Evolutionary conservation across 768 basidiomycete species (phyloP).

Genomic region (Trametes punicea): DNA sequence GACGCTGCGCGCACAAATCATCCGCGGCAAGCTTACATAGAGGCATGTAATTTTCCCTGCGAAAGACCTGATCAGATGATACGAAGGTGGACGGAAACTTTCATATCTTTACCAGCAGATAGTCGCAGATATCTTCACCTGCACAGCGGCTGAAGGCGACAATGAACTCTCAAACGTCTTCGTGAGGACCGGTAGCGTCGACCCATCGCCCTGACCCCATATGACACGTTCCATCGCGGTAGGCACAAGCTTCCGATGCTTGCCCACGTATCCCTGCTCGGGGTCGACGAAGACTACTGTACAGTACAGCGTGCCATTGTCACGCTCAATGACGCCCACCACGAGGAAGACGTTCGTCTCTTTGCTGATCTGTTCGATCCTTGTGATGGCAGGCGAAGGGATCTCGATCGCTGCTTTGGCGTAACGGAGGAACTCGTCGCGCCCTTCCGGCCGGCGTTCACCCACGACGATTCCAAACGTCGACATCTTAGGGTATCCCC

Average conservation of each 20-base stretch:
- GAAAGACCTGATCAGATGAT: not conserved
- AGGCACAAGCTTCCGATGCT: constrained; percentile 63
- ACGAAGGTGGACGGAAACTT: not conserved
- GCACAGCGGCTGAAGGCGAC: constrained; percentile 25
- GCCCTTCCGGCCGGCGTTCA: constrained; percentile 44
- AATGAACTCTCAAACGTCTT: constrained; percentile 33
- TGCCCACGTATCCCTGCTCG: constrained; percentile 47
- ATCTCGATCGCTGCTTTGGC: constrained; percentile 52
- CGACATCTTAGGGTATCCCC: constrained; percentile 59
- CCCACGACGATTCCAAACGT: constrained; percentile 52
- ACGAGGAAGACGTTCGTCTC: constrained; percentile 53
- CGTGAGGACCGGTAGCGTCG: constrained; percentile 48
- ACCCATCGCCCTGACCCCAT: constrained; percentile 60
- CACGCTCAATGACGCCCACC: constrained; percentile 57
- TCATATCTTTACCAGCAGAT: constrained; percentile 51
- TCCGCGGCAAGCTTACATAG: constrained; percentile 38
- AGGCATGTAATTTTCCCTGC: constrained; percentile 72
- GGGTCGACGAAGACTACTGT: constrained; percentile 57
- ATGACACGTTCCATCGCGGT: constrained; percentile 58
- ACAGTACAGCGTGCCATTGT: constrained; percentile 60
- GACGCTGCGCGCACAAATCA: not conserved
- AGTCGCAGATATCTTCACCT: constrained; percentile 49
- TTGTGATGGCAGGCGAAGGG: constrained; percentile 46
- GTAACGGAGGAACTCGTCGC: constrained; percentile 59
- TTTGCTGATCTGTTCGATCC: constrained; percentile 47